Evolutionary conservation across 1,284 basidiomycete species (phyloP), one percentile per base, ranked within the genome.

Genomic region (Cutaneotrichosporon daszewskae): DNA sequence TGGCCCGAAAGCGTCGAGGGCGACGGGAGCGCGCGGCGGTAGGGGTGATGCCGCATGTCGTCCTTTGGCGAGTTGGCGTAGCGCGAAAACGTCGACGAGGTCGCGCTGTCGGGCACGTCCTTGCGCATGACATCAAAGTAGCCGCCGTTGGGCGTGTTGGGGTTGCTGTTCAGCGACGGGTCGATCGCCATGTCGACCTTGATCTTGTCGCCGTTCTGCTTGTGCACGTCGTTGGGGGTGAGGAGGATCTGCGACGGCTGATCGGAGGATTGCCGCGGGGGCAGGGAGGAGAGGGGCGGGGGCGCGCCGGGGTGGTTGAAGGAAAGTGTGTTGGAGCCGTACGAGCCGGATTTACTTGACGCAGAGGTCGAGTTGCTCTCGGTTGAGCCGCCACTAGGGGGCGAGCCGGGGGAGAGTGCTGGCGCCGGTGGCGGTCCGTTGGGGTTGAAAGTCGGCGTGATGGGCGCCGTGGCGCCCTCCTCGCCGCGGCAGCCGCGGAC

Each of bases 401-500:
- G 39, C 16, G 24, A 29, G 10, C 32, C 33, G n/a, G 65, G 65
- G 9, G 62, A 65, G 16, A 64, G 50, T 3, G 56, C 61, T 3
- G 64, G 58, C n/a, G n/a, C n/a, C 9, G 63, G 58, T 17, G 54
- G 54, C 3, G 57, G 46, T 5, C 44, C 45, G 39, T 62, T 62
- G 37, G 64, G 57, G 8, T 62, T 62, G 46, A 54, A 67, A 35
- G 58, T 51, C 1, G 66, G 64, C 3, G 54, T 54, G 43, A 66
- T 64, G 4, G 60, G 62, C 22, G 64, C 66, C 1, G 64, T 66
- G 8, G 68, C 60, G 11, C 61, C 61, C 17, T 69, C 66, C 40
- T 67, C 64, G 6, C 70, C 69, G 40, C 62, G 59, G 51, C 72
- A 73, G 13, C 70, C 71, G 51, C 72, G 72, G 43, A 74, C 72